phyloP scores from a whole-genome alignment of 78 protist species.

The Planoprotostelium fungivorum region DNA sequence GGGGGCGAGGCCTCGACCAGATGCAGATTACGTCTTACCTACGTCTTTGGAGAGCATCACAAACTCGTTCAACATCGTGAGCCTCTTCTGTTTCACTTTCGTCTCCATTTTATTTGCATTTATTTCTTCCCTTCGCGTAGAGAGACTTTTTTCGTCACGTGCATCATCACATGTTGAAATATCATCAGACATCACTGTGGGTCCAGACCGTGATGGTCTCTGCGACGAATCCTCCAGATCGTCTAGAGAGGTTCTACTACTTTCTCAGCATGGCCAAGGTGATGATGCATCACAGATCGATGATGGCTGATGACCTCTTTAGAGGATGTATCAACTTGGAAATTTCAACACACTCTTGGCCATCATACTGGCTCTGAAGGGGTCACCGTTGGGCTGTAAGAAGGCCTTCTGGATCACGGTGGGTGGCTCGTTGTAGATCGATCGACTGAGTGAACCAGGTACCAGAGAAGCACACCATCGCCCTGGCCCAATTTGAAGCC shows the following conservation, averaged over 20 bases:
- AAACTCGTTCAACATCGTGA: not conserved
- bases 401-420: not conserved
- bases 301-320: not conserved
- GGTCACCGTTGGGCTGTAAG: not conserved
- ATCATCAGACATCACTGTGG: not conserved
- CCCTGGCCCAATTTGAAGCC: not conserved
- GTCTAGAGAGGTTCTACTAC: not conserved
- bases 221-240: not conserved
- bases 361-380: not conserved
- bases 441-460: not conserved
- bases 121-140: too few species aligned
- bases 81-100: not conserved
- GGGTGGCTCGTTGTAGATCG: not conserved
- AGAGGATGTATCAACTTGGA: too few species aligned
- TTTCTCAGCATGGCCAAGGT: not conserved
- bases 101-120: not conserved
- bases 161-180: too few species aligned
- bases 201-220: not conserved
- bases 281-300: not conserved
- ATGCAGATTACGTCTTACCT: not conserved
- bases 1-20: not conserved
- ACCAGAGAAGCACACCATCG: not conserved
- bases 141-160: too few species aligned
- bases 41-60: not conserved
- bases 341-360: not conserved